A percentile compares a stretch with the other conserved stretches of the same genome.
These are phyloP conservation scores for Syncephalastrum monosporum DNA, from an alignment of 371 early-diverging fungal species.

Conservation along the genomic window DNA sequence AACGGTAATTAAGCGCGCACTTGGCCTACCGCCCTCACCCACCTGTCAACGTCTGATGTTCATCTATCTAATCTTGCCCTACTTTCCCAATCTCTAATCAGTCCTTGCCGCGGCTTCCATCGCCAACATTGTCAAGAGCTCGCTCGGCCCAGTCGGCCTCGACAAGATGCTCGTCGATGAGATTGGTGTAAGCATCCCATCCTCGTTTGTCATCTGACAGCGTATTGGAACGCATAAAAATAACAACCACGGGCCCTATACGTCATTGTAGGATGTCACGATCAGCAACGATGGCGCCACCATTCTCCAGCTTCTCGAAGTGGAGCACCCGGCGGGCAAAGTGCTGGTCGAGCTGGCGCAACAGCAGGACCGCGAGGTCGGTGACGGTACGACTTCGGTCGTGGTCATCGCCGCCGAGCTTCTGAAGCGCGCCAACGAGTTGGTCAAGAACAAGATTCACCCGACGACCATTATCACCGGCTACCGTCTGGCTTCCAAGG, in stretches of 20 bases:
- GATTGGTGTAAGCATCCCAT: conserved; percentile 81
- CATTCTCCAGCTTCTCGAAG: conserved; percentile 95
- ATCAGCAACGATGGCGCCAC: conserved; percentile 99
- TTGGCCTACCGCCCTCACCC: neutral
- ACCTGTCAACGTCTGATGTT: conserved; percentile 4
- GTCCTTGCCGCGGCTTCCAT: conserved; percentile 81
- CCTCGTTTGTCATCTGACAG: neutral
- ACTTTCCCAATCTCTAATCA: conserved; percentile 14
- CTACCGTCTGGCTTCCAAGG: conserved; percentile 97
- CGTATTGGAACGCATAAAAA: too few species aligned
- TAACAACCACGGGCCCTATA: neutral
- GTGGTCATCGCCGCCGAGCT: conserved; percentile 99
- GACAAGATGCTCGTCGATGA: conserved; percentile 99
- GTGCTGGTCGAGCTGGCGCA: conserved; percentile 98
- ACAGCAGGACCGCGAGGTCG: conserved; percentile 99
- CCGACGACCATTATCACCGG: conserved; percentile 99
- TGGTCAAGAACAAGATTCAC: conserved; percentile 98
- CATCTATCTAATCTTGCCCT: conserved; percentile 2
- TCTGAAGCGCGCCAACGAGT: conserved; percentile 94
- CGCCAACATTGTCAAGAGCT: conserved; percentile 98
- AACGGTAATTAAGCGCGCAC: conserved; percentile 82
- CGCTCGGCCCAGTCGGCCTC: conserved; percentile 99
- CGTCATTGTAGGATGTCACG: conserved; percentile 83
- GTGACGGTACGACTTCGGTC: conserved; percentile 99
- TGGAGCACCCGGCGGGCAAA: conserved; percentile 98